Base-by-base conservation (phyloP, 1,139 yeast species). In the Lodderomyces orthopsilosis region DNA sequence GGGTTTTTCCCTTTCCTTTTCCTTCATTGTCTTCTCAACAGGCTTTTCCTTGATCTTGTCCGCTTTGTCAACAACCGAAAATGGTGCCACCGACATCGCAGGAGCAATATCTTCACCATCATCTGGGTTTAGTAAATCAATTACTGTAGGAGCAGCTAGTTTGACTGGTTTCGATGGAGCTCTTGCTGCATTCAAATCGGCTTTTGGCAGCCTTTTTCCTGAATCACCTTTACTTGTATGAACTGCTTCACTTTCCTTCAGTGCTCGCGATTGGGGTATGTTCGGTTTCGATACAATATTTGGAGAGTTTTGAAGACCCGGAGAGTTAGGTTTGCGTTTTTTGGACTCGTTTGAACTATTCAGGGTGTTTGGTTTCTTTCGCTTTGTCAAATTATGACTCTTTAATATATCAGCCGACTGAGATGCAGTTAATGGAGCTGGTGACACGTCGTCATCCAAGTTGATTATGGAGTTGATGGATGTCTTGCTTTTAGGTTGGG, bases 401-500 rank as follows among this genome's bases (percentile, higher is more conserved):
- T 8, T 19, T n/a, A 38, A 15, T 5, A 38, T 13, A 9, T 46
- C 43, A 9, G 15, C 22, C 2, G 51, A 37, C 13, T 51, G 48
- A 1, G 49, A 40, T 21, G 52, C 40, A 9, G 37, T 22, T 36
- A 14, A n/a, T 19, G 50, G 39, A 4, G 42, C 32, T 41, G 30
- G 33, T 41, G 40, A 39, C 12, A 35, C 33, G 12, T 61, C 67
- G 38, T 65, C 66, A 39, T 68, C 72, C 15, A 56, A 48, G 48
- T 69, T 68, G 43, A 68, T 69, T 28, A 69, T 65, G 14, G 72
- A 65, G 45, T 61, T 65, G 26, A 69, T 68, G 8, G 73, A 66
- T 0, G 75, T 62, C 47, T 62, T 65, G 46, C 62, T 63, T 19
- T 36, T 36, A 2, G 42, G 39, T 34, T 48, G 53, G 8, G 49